Percentiles rank a stretch among this genome's conserved stretches.
phyloP scores from a whole-genome alignment of 371 early-diverging fungal genomes.

The Mortierella sp. region DNA sequence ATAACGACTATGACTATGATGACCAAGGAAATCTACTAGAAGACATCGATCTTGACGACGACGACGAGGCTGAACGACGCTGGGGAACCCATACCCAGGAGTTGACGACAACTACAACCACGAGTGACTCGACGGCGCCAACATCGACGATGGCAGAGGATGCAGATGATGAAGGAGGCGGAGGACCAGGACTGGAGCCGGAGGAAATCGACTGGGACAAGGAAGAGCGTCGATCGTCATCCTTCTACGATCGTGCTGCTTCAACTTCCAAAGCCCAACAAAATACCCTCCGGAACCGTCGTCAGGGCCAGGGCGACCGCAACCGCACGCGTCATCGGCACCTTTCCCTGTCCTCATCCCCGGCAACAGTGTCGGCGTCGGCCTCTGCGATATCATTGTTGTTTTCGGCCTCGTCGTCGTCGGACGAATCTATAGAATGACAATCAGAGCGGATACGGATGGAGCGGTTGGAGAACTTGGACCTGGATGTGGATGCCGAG shows the following conservation, averaged over 20 bases:
- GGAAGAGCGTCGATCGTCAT: constrained; percentile 17
- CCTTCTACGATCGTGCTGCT: too few species aligned
- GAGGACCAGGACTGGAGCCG: background rate
- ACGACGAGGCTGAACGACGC: background rate
- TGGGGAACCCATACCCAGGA: background rate
- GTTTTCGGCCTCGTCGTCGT: background rate
- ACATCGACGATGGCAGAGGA: constrained; percentile 3
- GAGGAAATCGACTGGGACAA: constrained; percentile 33
- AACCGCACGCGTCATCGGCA: too few species aligned
- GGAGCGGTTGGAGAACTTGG: constrained; percentile 19
- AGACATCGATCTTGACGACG: background rate
- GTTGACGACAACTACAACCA: background rate
- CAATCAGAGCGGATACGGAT: constrained; percentile 38
- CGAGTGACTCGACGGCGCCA: too few species aligned
- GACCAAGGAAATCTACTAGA: background rate
- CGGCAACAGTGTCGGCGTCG: background rate
- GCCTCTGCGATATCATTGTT: constrained; percentile 3
- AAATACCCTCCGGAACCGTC: too few species aligned
- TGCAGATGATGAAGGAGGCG: background rate
- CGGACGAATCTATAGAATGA: constrained; percentile 24
- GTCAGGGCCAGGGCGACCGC: too few species aligned
- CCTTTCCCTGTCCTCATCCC: background rate
- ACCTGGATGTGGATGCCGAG: constrained; percentile 6
- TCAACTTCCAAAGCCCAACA: too few species aligned
- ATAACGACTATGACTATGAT: constrained; percentile 15